Base-by-base conservation (phyloP, 1,139 yeast genomes). In the Ogataea hybrid region DNA sequence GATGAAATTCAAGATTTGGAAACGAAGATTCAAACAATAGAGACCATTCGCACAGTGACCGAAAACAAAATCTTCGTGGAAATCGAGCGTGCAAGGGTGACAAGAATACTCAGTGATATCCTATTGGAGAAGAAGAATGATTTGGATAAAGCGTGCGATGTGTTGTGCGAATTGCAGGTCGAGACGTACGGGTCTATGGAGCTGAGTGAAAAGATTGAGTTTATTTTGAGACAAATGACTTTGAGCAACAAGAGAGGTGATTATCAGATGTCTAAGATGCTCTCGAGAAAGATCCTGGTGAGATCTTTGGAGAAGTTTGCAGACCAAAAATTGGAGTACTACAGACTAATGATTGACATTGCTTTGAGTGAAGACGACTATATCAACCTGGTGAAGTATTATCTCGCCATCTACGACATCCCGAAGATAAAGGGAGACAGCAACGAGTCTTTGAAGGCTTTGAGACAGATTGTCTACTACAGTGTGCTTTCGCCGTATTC, bases 151-250 rank as follows among this genome's bases (percentile, higher is more conserved):
- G 97, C 98, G 2, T 82, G 90, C 41, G 96, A 90, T 40, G 74
- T 90, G 41, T 73, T 92, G 56, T 89, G 96, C 58, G 97, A 92
- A 59, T 70, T 92, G 58, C 98, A 92, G 68, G 97, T 92, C 39
- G 98, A 92, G 67, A 92, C 98, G 0, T 92, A 88, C 62, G 96
- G 97, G 25, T 84, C 95, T 44, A 92, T 92, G 97, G 86, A 85
- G 33, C 77, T 88, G 66, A 75, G 82, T 43, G 96, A 92, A 54
- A 92, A 92, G 65, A 85, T 92, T 50, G 92, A 85, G 55, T 92
- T 87, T 61, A 92, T 92, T 50, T 72, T 92, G 57, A 89, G 89
- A 59, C 98, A 92, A 65, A 84, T 92, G 66, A 81, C 81, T 52
- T 71, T 92, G 59, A 88, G 92, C 52, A 82, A 89, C 57, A 70